Base-by-base conservation (phyloP, 2,329 filamentous ascomycete species). In the Fusarium subtropicale region DNA sequence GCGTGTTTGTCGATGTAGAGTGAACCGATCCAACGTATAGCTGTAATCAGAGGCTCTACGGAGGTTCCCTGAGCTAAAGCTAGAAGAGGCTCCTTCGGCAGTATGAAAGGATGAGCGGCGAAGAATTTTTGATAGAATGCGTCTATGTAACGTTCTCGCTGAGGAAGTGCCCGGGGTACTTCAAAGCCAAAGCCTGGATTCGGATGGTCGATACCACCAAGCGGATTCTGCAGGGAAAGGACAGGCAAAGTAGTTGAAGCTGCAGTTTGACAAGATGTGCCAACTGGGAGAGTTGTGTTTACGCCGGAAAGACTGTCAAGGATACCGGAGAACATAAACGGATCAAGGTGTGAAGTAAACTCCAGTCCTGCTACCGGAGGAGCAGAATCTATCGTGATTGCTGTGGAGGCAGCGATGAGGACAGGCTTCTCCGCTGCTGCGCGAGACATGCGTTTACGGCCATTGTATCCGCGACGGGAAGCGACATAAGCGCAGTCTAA, bases 21-120 rank as follows among this genome's bases (percentile, higher is more conserved):
- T 10, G 56, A 59, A 22, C 52, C 56, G 26, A 59, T 46, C 56
- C 52, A 59, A 5, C 52, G 52, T 13, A 59, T 59, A 9, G 52
- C 56, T 33, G 56, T 31, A 28, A 59, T 1, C 0, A 59, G 3
- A 4, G 52, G 56, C 33, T 57, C 56, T 4, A 59, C 3, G 3
- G 26, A 26, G 15, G 26, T 28, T 11, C 10, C 10, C 10, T 38
- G 39, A 33, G 33, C 8, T 22, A 59, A 16, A 7, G 26, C 15
- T 7, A 59, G 20, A 46, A 59, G 33, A n/a, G 28, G n/a, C 3
- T 28, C 26, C 3, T n/a, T 59, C 15, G 56, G 31, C 0, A 22
- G 52, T 28, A 59, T 38, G 9, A 59, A 59, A 1, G 56, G 56
- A 46, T 59, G 56, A 11, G 56, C 33, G 4, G 56, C 33, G 20